These are phyloP conservation scores for Forsythia viridissima DNA, from an alignment of 257 asterid genomes.

Conservation along the genomic window DNA sequence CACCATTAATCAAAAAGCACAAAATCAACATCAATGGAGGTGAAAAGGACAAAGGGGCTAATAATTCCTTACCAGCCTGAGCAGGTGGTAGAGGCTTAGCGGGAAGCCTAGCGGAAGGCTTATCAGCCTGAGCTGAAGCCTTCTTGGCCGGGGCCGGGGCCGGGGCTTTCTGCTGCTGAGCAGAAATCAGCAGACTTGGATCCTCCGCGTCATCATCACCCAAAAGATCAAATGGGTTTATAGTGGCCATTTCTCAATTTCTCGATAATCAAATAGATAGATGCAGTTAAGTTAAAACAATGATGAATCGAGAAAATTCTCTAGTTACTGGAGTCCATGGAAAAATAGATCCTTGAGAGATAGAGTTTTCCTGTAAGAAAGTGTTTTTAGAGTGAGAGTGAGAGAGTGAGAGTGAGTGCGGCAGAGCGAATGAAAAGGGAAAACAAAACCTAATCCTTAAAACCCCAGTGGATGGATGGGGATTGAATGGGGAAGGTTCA, in stretches of 20 bases:
- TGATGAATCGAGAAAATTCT: background rate
- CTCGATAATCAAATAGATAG: background rate
- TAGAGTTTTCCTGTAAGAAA: background rate
- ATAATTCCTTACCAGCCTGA: slow-evolving; percentile 56
- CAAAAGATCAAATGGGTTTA: slow-evolving; percentile 64
- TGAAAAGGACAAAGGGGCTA: background rate
- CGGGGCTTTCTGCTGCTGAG: slow-evolving; percentile 38
- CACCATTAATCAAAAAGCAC: background rate
- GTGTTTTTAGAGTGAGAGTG: background rate
- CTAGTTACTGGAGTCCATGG: slow-evolving; percentile 38
- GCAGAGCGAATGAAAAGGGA: background rate
- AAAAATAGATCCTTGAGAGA: background rate
- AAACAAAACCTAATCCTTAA: background rate
- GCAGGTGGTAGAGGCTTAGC: slow-evolving; percentile 65
- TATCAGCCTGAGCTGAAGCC: slow-evolving; percentile 37
- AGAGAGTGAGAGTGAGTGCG: background rate
- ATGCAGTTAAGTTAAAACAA: slow-evolving; percentile 15
- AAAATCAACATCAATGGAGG: background rate
- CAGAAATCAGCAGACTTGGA: slow-evolving; percentile 53
- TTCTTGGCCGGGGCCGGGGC: slow-evolving; percentile 36
- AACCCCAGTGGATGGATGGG: background rate
- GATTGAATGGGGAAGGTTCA: background rate
- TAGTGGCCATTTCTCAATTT: slow-evolving; percentile 35
- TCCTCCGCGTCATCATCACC: slow-evolving; percentile 70
- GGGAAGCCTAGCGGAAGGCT: slow-evolving; percentile 49